These are phyloP conservation scores for Avena eriantha DNA, from an alignment of 176 grass and related monocot species.

Conservation along the genomic window DNA sequence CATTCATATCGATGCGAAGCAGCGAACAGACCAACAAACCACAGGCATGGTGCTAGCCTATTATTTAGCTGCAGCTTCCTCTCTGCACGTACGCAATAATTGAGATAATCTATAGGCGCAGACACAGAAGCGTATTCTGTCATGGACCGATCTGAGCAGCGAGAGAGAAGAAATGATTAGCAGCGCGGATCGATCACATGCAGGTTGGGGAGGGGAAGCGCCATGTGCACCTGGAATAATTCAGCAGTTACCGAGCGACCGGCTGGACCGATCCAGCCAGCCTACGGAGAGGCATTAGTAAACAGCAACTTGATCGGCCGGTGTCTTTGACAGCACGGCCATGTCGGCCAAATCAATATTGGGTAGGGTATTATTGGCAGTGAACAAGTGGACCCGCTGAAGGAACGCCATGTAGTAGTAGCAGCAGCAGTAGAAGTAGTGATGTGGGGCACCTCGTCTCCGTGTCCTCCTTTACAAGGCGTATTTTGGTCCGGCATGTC, in stretches of 20 bases:
- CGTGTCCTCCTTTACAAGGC: not conserved
- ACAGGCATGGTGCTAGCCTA: too few relatives aligned
- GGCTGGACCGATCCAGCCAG: constrained; percentile 43
- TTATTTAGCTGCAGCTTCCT: constrained; percentile 21
- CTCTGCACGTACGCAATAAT: constrained; percentile 55
- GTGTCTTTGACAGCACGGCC: constrained; percentile 44
- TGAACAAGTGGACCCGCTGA: not conserved
- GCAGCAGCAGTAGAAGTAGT: too few relatives aligned
- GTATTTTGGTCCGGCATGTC: not conserved
- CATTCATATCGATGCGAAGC: too few relatives aligned
- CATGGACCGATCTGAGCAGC: not conserved
- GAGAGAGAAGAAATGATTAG: constrained; percentile 37
- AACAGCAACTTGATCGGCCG: not conserved
- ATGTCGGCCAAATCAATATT: constrained; percentile 32
- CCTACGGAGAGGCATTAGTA: constrained; percentile 27
- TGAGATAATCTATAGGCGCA: constrained; percentile 1
- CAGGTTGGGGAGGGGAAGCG: not conserved
- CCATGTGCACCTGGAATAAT: constrained; percentile 57
- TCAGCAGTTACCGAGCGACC: constrained; percentile 44
- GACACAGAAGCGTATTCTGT: not conserved
- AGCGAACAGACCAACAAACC: too few relatives aligned
- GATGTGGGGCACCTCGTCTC: not conserved
- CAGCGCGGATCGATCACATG: not conserved
- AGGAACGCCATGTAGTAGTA: not conserved
- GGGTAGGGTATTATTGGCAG: not conserved